Base-by-base conservation (phyloP, 2,329 filamentous ascomycete species). In the Sphaerulina vaccinii region DNA sequence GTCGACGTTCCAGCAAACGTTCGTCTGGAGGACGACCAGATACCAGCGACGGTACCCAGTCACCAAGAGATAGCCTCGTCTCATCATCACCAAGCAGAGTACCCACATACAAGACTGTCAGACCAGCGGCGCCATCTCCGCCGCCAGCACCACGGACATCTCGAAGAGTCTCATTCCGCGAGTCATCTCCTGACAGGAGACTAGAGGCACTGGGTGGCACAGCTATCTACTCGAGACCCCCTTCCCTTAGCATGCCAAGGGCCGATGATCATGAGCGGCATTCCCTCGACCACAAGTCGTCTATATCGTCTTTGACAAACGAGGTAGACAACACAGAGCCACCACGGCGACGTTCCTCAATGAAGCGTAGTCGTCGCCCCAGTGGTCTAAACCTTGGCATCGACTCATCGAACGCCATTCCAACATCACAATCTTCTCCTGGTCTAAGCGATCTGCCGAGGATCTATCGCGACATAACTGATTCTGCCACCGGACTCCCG, bases 211-310 rank as follows among this genome's bases (percentile, higher is more conserved):
- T 55, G 2, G 60, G 58, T 37, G 63, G 64, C 11, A 65, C 61
- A 13, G 62, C 64, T 9, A 47, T 61, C n/a, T 65, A 65, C 42
- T 45, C 55, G 15, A 37, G 46, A 8, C 52, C 59, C 9, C 58
- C 58, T n/a, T 59, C 60, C 1, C 46, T 59, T 2, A 51, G 56
- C 10, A 47, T 58, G 27, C 58, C 59, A n/a, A 49, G 58, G 27
- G 56, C 58, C 1, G 22, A 15, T 2, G 44, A 55, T 19, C 59
- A 60, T 22, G 61, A 62, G 39, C 56, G 56, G 33, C 56, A 15
- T 18, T n/a, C 45, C 9, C 27, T 54, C 5, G 45, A 49, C 22
- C 51, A 24, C 38, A 27, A 32, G 22, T 49, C 46, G 2, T 54
- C 51, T 21, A 32, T 49, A 45, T 49, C 21, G 21, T 36, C 33